Conservation (phyloP, 2,329 filamentous ascomycete genomes). For the Chalaropsis ovoidea region DNA sequence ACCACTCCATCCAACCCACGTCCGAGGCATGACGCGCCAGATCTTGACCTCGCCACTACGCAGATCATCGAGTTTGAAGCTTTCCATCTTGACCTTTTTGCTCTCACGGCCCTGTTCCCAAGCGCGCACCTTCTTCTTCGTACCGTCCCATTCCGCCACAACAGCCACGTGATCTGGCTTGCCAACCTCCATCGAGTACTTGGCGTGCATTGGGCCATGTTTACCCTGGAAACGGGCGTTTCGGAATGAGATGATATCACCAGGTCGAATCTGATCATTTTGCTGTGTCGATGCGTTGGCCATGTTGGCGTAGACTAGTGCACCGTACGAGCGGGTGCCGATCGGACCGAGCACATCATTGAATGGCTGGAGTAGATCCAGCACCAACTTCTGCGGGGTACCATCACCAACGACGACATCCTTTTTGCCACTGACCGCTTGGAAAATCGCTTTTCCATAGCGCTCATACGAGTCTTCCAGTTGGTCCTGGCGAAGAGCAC, state of each 20-base stretch:
- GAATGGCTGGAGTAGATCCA: conserved; percentile 65
- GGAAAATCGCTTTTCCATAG: conserved; percentile 68
- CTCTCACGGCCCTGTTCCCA: conserved; percentile 94
- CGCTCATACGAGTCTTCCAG: conserved; percentile 75
- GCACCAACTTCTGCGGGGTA: conserved; percentile 63
- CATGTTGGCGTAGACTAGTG: conserved; percentile 86
- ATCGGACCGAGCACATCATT: conserved; percentile 68
- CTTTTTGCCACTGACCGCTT: conserved; percentile 60
- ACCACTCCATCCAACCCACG: conserved; percentile 79
- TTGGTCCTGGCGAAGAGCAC: conserved; percentile 78
- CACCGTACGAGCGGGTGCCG: conserved; percentile 81
- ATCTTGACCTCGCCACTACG: conserved; percentile 92
- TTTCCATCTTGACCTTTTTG: conserved; percentile 87
- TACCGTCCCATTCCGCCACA: conserved; percentile 94
- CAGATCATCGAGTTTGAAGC: conserved; percentile 85
- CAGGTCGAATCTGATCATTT: conserved; percentile 83
- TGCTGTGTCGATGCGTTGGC: conserved; percentile 87
- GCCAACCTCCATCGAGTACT: conserved; percentile 80
- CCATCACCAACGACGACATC: conserved; percentile 77
- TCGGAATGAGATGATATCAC: conserved; percentile 85
- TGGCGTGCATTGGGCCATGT: conserved; percentile 87
- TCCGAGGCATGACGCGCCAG: conserved; percentile 86
- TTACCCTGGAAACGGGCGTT: conserved; percentile 94
- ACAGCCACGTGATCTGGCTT: conserved; percentile 82
- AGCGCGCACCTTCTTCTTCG: conserved; percentile 90